Evolutionary conservation across 257 asterid species (phyloP).

Genomic region (Leonotis leonurus): DNA sequence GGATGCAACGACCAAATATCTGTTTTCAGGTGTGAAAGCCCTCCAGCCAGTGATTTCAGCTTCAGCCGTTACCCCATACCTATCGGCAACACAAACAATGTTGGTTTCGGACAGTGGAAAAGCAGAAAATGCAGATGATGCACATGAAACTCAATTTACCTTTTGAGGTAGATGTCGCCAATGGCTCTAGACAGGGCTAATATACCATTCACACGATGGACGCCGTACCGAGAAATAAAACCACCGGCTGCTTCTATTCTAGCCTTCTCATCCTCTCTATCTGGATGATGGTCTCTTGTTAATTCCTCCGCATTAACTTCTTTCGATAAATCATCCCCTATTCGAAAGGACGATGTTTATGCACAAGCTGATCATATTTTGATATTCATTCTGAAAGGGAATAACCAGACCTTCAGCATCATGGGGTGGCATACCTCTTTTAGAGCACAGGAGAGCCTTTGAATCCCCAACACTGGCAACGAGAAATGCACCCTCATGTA

Average conservation of each 20-base stretch:
- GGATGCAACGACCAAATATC: conserved; percentile 48
- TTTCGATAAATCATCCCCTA: conserved; percentile 17
- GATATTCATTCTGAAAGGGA: neutral
- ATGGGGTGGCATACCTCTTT: neutral
- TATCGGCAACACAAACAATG: conserved; percentile 10
- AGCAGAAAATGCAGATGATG: too few species aligned
- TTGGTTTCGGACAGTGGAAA: neutral
- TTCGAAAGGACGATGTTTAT: neutral
- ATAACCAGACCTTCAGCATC: neutral
- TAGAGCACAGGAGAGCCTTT: conserved; percentile 59
- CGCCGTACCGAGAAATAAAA: conserved; percentile 25
- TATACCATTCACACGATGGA: conserved; percentile 70
- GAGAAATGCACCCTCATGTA: conserved; percentile 40
- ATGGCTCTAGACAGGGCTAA: conserved; percentile 74
- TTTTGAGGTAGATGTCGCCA: conserved; percentile 52
- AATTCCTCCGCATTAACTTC: conserved; percentile 44
- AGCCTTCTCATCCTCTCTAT: conserved; percentile 64
- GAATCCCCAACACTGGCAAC: conserved; percentile 70
- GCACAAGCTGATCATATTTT: neutral
- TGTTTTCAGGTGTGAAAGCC: conserved; percentile 27
- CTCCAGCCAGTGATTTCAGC: conserved; percentile 61
- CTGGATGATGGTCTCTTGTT: conserved; percentile 69
- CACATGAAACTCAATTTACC: too few species aligned
- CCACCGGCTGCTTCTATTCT: conserved; percentile 56
- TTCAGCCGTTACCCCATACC: conserved; percentile 62